Conservation (phyloP, 2,329 filamentous ascomycete genomes). For the Monosporascus cannonballus region DNA sequence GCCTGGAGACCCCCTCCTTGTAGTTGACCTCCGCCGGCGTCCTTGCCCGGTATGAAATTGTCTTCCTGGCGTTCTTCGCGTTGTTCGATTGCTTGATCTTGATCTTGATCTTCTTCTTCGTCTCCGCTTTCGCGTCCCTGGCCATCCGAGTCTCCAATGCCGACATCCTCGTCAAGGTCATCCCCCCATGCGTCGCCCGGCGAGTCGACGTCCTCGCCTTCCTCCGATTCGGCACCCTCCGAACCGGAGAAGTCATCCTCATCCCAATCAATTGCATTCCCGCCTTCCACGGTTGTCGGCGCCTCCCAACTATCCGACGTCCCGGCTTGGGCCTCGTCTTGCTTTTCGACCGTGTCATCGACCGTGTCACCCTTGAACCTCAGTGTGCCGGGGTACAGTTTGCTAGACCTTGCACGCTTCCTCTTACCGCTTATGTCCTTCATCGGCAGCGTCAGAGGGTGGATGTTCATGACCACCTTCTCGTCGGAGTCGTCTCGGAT, state of each 20-base stretch:
- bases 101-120: constrained; percentile 21
- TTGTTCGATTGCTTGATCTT: constrained; percentile 12
- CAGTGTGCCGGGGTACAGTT: neutral
- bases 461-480: constrained; percentile 17
- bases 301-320: neutral
- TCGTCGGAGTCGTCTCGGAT: constrained; percentile 22
- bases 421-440: constrained; percentile 15
- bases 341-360: neutral
- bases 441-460: constrained; percentile 23
- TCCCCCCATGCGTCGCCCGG: constrained; percentile 21
- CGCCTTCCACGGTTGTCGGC: constrained; percentile 1
- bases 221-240: constrained; percentile 14
- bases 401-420: neutral
- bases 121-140: constrained; percentile 14
- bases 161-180: constrained; percentile 19
- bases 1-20: neutral
- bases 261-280: constrained; percentile 15
- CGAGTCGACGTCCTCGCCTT: constrained; percentile 14
- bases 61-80: constrained; percentile 7
- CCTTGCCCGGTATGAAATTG: constrained; percentile 11
- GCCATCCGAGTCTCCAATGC: constrained; percentile 15
- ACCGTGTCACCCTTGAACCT: neutral
- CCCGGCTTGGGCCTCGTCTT: neutral
- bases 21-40: constrained; percentile 6
- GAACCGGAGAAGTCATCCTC: constrained; percentile 16